phyloP scores from a whole-genome alignment of 345 rosid species.

The Angophora floribunda region DNA sequence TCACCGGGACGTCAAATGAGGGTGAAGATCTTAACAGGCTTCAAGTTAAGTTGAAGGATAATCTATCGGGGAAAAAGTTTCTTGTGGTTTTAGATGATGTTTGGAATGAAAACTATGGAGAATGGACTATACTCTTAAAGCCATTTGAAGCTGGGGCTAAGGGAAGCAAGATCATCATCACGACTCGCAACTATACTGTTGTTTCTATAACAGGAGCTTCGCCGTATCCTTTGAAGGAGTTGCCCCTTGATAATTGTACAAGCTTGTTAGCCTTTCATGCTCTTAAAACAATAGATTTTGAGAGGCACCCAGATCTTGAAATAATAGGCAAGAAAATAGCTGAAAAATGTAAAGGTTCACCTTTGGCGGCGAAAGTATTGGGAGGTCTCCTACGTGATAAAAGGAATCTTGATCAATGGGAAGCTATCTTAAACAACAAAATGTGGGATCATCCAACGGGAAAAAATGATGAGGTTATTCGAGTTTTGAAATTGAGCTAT shows the following conservation, averaged over 20 bases:
- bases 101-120: background rate
- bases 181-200: background rate
- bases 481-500: background rate
- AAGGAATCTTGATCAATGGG: background rate
- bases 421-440: background rate
- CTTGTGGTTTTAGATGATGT: background rate
- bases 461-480: background rate
- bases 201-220: background rate
- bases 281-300: background rate
- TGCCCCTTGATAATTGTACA: background rate
- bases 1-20: background rate
- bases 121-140: background rate
- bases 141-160: background rate
- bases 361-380: background rate
- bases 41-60: background rate
- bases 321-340: background rate
- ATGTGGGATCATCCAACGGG: fast-evolving
- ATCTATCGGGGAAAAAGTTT: background rate
- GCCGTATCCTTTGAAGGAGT: background rate
- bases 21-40: background rate
- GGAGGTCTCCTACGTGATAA: background rate
- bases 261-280: background rate
- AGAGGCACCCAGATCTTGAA: background rate
- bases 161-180: background rate
- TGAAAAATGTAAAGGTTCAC: background rate